Base-by-base conservation (phyloP, 2,329 filamentous ascomycete genomes). In the Penicillium hordei region DNA sequence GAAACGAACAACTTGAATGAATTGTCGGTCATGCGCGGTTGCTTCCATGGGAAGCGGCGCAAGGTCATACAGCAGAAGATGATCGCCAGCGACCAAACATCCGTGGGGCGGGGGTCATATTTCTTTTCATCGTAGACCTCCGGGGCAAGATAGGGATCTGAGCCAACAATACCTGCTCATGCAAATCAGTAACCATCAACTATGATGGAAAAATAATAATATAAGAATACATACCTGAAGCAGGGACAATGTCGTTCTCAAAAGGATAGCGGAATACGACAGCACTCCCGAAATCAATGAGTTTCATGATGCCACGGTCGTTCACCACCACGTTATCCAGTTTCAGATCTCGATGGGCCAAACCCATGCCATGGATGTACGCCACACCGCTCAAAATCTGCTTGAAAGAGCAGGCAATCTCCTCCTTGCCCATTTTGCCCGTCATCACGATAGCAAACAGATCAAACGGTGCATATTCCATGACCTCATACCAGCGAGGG, bases 11-110 rank as follows among this genome's bases (percentile, higher is more conserved):
- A 83, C 69, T 93, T 93, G 77, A 91, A 99, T 0, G 92, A 96
- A 74, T 96, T 97, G 74, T 99, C 94, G 4, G 90, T 90, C 72
- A 92, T 79, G 40, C 93, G 86, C 5, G 94, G 94, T 36, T 95
- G 87, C 78, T 99, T 99, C 94, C 94, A 99, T 0, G 94, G 94
- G 71, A 99, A 99, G 36, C 94, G 83, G 23, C 94, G 85, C 42
- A 99, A 81, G 5, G 91, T 94, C 94, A 99, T 99, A 80, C 94
- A 99, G 76, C 94, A 97, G 77, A 93, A 99, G 55, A 99, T 97
- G 67, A 99, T 99, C 19, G 93, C 94, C 59, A 99, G 81, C 12
- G 94, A 99, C 94, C 94, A 99, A 59, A 99, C 92, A 76, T 99
- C 94, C 1, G 93, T 91, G 7, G 92, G 91, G 61, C 93, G 89